Conservation (phyloP, 768 basidiomycete species). For the Tephrocybe sp. region DNA sequence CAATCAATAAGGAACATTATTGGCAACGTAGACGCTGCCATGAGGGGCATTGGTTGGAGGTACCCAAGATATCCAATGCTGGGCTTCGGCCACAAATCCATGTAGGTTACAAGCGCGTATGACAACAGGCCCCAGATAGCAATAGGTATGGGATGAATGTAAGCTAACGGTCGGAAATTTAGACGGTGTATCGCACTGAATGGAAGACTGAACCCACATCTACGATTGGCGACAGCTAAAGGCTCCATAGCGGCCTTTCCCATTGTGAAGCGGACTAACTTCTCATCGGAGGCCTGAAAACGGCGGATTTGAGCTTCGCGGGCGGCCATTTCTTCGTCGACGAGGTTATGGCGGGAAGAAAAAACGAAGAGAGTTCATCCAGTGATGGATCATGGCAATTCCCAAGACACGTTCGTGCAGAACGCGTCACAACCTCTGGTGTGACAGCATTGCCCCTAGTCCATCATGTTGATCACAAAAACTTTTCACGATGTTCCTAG, state of each 20-base stretch:
- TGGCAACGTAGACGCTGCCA: conserved; percentile 61
- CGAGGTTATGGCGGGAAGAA: conserved; percentile 1
- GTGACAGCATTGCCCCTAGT: background rate
- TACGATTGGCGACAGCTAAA: conserved; percentile 64
- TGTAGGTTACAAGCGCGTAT: conserved; percentile 51
- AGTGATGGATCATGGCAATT: background rate
- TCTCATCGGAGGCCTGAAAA: conserved; percentile 50
- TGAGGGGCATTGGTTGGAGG: conserved; percentile 60
- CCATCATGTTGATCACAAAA: conserved; percentile 78
- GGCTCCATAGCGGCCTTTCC: conserved; percentile 66
- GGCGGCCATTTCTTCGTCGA: conserved; percentile 31
- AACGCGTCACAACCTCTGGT: background rate
- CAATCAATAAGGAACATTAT: conserved; percentile 70
- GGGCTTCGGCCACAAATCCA: conserved; percentile 67
- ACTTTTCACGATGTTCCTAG: conserved; percentile 76
- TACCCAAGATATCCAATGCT: conserved; percentile 44
- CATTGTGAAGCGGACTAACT: conserved; percentile 58
- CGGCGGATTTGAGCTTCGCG: conserved; percentile 51
- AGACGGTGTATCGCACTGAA: background rate
- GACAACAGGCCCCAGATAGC: conserved; percentile 61
- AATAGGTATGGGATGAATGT: conserved; percentile 56
- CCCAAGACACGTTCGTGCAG: background rate
- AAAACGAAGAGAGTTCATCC: conserved; percentile 1
- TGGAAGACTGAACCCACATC: conserved; percentile 35
- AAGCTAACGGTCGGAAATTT: conserved; percentile 33